Base-by-base conservation (phyloP, 2,329 filamentous ascomycete species). In the Aspergillus latus region DNA sequence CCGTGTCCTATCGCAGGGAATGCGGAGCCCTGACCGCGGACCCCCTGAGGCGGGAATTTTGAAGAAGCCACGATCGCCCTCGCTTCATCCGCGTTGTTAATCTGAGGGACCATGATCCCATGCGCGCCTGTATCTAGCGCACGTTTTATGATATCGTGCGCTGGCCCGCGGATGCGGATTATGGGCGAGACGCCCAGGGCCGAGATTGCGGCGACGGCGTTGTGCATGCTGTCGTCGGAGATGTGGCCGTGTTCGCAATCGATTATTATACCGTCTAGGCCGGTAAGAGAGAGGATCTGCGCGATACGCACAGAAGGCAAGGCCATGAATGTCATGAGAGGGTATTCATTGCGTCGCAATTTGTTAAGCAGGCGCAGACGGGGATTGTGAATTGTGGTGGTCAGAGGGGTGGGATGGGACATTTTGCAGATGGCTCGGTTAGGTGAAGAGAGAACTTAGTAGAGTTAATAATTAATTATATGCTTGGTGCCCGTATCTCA, bases 231-330 rank as follows among this genome's bases (percentile, higher is more conserved):
- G 46, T 69, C 66, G 34, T 69, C 66, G 16, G 64, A 56, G 34
- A 69, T 68, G 34, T 69, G 63, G 3, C 66, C 66, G 21, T 69
- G 66, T 34, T 69, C 66, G 29, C 61, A 64, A 47, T 68, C 66
- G 15, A 68, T 76, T 7, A 90, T 82, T 80, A 86, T 88, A n/a
- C 63, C 65, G 66, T 89, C 86, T 1, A 86, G 78, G 1, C 85
- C 86, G 2, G 80, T 81, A 13, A 84, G 76, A 1, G 87, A 85
- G 47, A 90, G 74, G 15, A 82, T 76, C 56, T 82, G 80, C 32
- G 80, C 79, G 57, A 71, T 67, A 39, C 80, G 75, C 0, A 80
- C 69, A 0, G 77, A 79, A 2, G 77, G 76, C 8, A 82, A 69
- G 30, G 74, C 78, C 64, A 81, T 68, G 62, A 82, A 82, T 3